These are phyloP conservation scores for Athelia psychrophila DNA, from an alignment of 1,284 basidiomycete species.

Conservation along the genomic window DNA sequence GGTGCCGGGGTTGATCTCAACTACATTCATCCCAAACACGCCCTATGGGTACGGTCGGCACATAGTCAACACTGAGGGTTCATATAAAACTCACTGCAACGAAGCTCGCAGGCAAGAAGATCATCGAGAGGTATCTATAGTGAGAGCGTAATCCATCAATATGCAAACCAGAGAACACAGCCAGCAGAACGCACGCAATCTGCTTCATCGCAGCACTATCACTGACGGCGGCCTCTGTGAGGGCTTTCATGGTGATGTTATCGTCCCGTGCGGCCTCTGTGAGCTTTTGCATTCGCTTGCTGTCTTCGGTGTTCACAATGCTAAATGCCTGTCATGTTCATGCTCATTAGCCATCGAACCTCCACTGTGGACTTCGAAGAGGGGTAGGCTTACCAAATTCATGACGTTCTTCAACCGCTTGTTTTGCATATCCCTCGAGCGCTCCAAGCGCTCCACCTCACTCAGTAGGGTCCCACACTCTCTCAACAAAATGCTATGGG, in stretches of 20 bases:
- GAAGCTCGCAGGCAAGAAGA: background rate
- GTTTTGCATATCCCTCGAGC: conserved; percentile 36
- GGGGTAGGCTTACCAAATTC: conserved; percentile 35
- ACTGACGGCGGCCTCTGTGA: conserved; percentile 12
- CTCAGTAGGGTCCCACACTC: conserved; percentile 32
- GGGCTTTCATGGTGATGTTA: background rate
- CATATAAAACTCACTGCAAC: background rate
- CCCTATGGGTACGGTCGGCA: conserved; percentile 15
- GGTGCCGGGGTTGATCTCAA: conserved; percentile 28
- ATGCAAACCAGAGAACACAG: background rate
- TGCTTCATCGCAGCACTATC: conserved; percentile 35
- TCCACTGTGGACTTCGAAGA: too few relatives aligned
- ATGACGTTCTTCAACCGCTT: conserved; percentile 45
- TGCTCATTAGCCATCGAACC: too few relatives aligned
- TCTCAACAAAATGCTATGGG: conserved; percentile 24
- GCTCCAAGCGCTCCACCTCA: conserved; percentile 40
- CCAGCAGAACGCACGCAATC: conserved; percentile 23
- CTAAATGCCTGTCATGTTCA: conserved; percentile 39
- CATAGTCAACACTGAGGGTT: background rate
- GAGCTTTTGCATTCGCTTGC: conserved; percentile 31
- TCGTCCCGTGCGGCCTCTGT: conserved; percentile 32
- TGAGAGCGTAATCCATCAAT: background rate
- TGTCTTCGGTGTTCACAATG: conserved; percentile 42
- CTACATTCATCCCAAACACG: conserved; percentile 44
- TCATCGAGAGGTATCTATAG: background rate